A percentile compares a stretch with the other conserved stretches of the same genome.
These are phyloP conservation scores for Pascua sp. DNA, from an alignment of 1,284 basidiomycete genomes.

Conservation along the genomic window DNA sequence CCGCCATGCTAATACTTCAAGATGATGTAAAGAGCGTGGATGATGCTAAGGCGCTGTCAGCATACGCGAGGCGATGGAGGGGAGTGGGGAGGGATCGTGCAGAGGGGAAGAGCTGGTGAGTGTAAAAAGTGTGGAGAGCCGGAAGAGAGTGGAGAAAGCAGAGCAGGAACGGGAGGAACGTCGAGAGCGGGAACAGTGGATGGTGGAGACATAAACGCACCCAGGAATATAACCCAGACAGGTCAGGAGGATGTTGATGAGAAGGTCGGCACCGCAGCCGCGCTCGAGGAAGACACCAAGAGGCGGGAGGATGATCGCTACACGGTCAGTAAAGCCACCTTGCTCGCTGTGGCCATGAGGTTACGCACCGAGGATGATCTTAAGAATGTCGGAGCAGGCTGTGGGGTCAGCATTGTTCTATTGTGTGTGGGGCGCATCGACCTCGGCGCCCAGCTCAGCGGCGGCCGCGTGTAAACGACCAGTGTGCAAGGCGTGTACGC, in stretches of 20 bases:
- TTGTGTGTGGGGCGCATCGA: too few relatives aligned
- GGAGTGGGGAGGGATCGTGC: not conserved
- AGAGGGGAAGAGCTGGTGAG: too few relatives aligned
- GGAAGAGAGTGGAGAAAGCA: not conserved
- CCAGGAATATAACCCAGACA: conserved; percentile 43
- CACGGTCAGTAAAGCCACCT: not conserved
- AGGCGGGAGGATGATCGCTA: conserved; percentile 40
- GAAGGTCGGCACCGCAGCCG: conserved; percentile 40
- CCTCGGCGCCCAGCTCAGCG: not conserved
- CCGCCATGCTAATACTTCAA: conserved; percentile 21
- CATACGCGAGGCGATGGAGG: conserved; percentile 21
- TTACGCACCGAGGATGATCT: conserved; percentile 34
- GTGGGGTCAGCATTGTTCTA: not conserved
- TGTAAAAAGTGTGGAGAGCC: not conserved
- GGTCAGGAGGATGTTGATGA: conserved; percentile 43
- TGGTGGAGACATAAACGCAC: conserved; percentile 7
- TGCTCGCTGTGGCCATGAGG: too few relatives aligned
- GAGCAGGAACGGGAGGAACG: too few relatives aligned
- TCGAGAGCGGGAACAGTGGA: too few relatives aligned
- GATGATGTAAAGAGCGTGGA: conserved; percentile 45
- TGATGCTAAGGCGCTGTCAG: conserved; percentile 21
- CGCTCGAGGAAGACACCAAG: conserved; percentile 48
- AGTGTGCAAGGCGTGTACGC: too few relatives aligned
- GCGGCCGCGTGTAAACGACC: too few relatives aligned
- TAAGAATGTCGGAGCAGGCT: conserved; percentile 37